Conservation (phyloP, 768 basidiomycete species). For the Mycena rebaudengoi region DNA sequence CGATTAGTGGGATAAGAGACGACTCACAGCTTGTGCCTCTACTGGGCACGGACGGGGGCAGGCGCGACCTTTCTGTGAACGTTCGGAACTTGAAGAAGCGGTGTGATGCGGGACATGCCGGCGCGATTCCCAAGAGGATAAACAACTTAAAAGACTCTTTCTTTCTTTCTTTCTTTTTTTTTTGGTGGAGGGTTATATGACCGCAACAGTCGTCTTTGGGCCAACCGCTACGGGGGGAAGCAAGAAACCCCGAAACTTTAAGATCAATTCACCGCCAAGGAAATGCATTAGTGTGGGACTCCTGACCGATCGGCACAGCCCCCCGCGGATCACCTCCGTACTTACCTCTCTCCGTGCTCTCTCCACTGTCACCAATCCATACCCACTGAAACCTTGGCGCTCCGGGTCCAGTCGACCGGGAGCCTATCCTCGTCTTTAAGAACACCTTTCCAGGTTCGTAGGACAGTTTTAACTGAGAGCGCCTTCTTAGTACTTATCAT, state of each 20-base stretch:
- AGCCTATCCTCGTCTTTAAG: conserved; percentile 18
- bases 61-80: too few species aligned
- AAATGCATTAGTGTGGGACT: conserved; percentile 18
- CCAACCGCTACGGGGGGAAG: too few species aligned
- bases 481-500: conserved; percentile 23
- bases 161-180: too few species aligned
- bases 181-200: too few species aligned
- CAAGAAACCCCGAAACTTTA: not conserved
- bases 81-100: too few species aligned
- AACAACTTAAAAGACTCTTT: too few species aligned
- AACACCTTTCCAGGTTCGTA: conserved; percentile 18
- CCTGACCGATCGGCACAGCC: conserved; percentile 10
- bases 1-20: too few species aligned
- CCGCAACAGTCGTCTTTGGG: too few species aligned
- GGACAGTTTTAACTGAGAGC: not conserved
- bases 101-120: too few species aligned
- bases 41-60: too few species aligned
- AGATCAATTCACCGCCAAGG: not conserved
- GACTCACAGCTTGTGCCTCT: too few species aligned
- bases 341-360: not conserved
- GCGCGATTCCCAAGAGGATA: too few species aligned
- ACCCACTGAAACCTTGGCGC: conserved; percentile 34
- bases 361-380: not conserved
- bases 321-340: not conserved
- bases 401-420: conserved; percentile 21